phyloP scores from a whole-genome alignment of 495 filamentous ascomycete genomes.

The Penicillium parvum region DNA sequence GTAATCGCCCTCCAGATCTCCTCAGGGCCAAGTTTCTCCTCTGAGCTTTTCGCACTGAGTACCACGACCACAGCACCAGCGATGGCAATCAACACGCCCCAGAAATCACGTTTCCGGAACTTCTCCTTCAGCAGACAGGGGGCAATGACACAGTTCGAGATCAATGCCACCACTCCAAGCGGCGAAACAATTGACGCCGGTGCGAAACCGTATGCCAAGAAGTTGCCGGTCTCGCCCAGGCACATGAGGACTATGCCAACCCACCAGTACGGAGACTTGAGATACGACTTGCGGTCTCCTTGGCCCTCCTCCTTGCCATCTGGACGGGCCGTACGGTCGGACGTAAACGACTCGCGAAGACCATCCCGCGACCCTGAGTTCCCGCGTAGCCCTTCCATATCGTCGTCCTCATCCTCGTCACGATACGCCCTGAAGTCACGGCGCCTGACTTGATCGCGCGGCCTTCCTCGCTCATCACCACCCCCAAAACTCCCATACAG shows the following conservation, averaged over 20 bases:
- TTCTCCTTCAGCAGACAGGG: slow-evolving; percentile 86
- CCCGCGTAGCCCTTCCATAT: slow-evolving; percentile 10
- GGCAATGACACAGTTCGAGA: slow-evolving; percentile 95
- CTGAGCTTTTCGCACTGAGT: slow-evolving; percentile 81
- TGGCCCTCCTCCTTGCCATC: slow-evolving; percentile 20
- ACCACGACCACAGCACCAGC: slow-evolving; percentile 90
- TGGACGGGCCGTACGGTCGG: slow-evolving; percentile 37
- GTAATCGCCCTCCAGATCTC: slow-evolving; percentile 89
- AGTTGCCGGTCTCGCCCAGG: slow-evolving; percentile 92
- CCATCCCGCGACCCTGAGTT: slow-evolving; percentile 17
- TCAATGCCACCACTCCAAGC: slow-evolving; percentile 86
- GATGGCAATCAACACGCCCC: slow-evolving; percentile 81
- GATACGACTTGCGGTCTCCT: slow-evolving; percentile 58
- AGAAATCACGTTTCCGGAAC: slow-evolving; percentile 79
- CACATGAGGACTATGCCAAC: slow-evolving; percentile 84
- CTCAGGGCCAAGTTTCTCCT: slow-evolving; percentile 85
- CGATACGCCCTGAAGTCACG: slow-evolving; percentile 24
- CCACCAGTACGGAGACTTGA: slow-evolving; percentile 96
- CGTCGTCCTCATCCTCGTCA: slow-evolving; percentile 28
- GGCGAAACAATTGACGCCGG: slow-evolving; percentile 97
- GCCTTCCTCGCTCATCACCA: slow-evolving; percentile 3
- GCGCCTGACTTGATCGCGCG: slow-evolving; percentile 5
- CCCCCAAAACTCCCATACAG: slow-evolving; percentile 33
- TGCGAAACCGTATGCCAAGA: slow-evolving; percentile 97
- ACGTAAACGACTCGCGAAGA: slow-evolving; percentile 32